phyloP scores from a whole-genome alignment of 371 early-diverging fungal species.

The Mucor plumbeus region DNA sequence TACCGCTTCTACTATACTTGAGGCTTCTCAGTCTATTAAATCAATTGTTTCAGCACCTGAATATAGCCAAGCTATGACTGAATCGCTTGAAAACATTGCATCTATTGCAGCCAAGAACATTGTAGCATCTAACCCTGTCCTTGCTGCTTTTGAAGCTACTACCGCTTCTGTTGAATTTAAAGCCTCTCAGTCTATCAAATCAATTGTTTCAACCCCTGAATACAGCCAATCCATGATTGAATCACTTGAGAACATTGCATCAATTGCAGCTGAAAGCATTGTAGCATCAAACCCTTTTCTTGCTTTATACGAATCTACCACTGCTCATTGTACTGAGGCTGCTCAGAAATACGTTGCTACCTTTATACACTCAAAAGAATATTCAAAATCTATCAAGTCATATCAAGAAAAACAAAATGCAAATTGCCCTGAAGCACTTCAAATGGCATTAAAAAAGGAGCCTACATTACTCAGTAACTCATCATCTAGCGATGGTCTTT shows the following conservation, averaged over 20 bases:
- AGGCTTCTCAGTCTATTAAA: slow-evolving; percentile 1
- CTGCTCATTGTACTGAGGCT: not conserved
- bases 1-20: not conserved
- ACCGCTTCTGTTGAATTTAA: not conserved
- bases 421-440: not conserved
- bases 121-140: not conserved
- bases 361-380: not conserved
- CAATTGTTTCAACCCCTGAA: not conserved
- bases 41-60: not conserved
- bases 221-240: not conserved
- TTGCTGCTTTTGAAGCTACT: slow-evolving; percentile 18
- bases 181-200: not conserved
- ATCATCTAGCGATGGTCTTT: not conserved
- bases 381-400: not conserved
- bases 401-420: not conserved
- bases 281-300: not conserved
- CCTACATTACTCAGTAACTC: not conserved
- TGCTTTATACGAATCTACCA: no score
- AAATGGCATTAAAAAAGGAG: no score
- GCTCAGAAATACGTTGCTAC: not conserved
- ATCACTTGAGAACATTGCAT: not conserved
- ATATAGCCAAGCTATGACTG: not conserved
- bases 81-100: not conserved
- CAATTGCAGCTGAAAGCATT: not conserved
- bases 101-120: not conserved